A percentile compares a stretch with the other conserved stretches of the same genome.
Conservation (phyloP, 768 basidiomycete genomes). For the Lactarius vividus region DNA sequence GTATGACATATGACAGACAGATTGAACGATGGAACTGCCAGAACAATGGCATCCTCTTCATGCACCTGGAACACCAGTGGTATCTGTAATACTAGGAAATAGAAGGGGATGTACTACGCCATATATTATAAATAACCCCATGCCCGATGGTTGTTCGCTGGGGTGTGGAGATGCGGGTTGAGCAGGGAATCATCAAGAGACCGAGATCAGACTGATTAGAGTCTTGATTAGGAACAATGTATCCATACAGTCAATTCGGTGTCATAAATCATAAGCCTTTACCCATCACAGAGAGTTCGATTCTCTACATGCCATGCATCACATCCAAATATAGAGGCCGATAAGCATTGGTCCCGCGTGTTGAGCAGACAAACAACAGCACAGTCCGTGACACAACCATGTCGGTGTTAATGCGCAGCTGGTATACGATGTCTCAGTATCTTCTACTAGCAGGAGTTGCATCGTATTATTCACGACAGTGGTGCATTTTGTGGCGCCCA, state of each 20-base stretch:
- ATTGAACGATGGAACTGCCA: too few species aligned
- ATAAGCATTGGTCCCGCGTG: neutral
- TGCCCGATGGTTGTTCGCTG: neutral
- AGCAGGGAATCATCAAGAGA: neutral
- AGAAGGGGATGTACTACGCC: neutral
- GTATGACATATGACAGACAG: too few species aligned
- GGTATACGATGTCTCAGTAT: neutral
- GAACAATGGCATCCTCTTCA: neutral
- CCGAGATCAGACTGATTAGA: neutral
- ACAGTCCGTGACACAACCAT: neutral
- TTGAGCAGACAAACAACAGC: too few species aligned
- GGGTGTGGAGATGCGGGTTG: neutral
- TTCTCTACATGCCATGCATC: neutral
- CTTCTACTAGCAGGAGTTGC: neutral
- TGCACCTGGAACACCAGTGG: neutral
- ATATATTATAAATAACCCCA: neutral
- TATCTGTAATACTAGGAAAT: neutral
- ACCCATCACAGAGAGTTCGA: neutral
- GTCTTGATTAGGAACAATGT: neutral
- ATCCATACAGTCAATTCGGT: neutral
- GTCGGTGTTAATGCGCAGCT: neutral
- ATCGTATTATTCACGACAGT: neutral
- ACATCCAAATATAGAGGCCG: neutral
- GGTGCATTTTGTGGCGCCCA: neutral
- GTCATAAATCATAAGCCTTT: neutral